Evolutionary conservation across 2,329 filamentous ascomycete species (phyloP), one percentile per base, ranked within the genome.

Genomic region (Acephala macrosclerotiorum): DNA sequence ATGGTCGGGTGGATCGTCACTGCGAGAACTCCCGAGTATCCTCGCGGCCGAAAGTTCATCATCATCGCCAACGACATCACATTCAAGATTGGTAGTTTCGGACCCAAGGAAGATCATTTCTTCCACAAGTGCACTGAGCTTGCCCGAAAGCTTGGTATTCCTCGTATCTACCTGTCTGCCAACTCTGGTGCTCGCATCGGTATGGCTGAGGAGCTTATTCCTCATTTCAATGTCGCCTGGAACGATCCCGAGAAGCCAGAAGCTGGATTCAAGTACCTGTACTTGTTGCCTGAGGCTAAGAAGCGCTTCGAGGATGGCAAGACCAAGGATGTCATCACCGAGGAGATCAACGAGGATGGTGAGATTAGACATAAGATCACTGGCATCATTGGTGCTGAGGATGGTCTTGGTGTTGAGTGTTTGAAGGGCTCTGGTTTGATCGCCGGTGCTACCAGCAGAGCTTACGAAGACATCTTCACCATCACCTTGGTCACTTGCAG

Each of bases 31-130:
- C 96, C 96, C 11, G 96, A 99, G 80, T 99, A 99, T 78, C 95
- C 96, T 65, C 87, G 88, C 70, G 96, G 96, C 66, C 89, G 96
- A 72, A 92, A 92, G 77, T 97, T 98, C 81, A 89, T 99, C 77
- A 93, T 99, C 71, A 91, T 99, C 69, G 94, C 96, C 85, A 99
- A 99, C 86, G 96, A 99, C 77, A 99, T 99, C 79, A 99, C 96
- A 20, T 98, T 93, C 87, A 96, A 96, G 86, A 99, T 98, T 78
- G 96, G 96, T 76, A 97, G 93, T 1, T 99, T 99, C 78, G 96
- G 96, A 60, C 96, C 96, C 47, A 90, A 91, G 81, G 96, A 99
- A 83, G 96, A 99, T 80, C 91, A 92, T 75, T 99, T 97, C 88
- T 99, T 99, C 89, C 87, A 96, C 86, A 97, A 98, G 86, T 99